phyloP scores from a whole-genome alignment of 108 stramenopile species.

The Cyclotella baltica region DNA sequence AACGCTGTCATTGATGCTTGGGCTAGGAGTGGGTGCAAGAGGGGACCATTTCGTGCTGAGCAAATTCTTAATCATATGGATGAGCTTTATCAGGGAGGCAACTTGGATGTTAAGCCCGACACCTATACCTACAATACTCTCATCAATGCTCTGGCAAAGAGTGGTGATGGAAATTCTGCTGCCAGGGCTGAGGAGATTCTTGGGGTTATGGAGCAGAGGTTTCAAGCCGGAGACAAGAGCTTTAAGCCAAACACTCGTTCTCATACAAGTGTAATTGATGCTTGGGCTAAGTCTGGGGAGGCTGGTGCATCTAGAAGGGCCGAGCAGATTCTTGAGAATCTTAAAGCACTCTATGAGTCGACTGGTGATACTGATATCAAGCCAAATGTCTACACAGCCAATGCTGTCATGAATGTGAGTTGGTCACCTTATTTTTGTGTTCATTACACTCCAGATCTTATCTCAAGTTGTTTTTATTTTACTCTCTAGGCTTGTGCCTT shows the following conservation, averaged over 20 bases:
- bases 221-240: conserved; percentile 52
- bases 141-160: conserved; percentile 60
- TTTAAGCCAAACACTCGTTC: conserved; percentile 59
- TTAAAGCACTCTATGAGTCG: conserved; percentile 47
- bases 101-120: conserved; percentile 85
- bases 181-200: conserved; percentile 67
- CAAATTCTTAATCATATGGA: conserved; percentile 92
- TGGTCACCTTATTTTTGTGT: neutral
- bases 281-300: conserved; percentile 67
- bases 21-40: conserved; percentile 80
- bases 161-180: conserved; percentile 59
- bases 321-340: conserved; percentile 60
- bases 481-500: conserved; percentile 78
- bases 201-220: conserved; percentile 55
- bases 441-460: neutral
- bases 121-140: conserved; percentile 88
- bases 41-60: conserved; percentile 83
- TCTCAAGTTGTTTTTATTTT: neutral
- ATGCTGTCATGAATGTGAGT: conserved; percentile 64
- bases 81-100: conserved; percentile 81
- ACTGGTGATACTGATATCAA: conserved; percentile 56
- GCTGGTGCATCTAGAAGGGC: conserved; percentile 64
- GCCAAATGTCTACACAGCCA: conserved; percentile 63
- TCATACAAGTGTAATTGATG: conserved; percentile 69
- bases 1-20: conserved; percentile 87